phyloP scores from a whole-genome alignment of 176 grass and related monocot genomes.

The Zizania latifolia region DNA sequence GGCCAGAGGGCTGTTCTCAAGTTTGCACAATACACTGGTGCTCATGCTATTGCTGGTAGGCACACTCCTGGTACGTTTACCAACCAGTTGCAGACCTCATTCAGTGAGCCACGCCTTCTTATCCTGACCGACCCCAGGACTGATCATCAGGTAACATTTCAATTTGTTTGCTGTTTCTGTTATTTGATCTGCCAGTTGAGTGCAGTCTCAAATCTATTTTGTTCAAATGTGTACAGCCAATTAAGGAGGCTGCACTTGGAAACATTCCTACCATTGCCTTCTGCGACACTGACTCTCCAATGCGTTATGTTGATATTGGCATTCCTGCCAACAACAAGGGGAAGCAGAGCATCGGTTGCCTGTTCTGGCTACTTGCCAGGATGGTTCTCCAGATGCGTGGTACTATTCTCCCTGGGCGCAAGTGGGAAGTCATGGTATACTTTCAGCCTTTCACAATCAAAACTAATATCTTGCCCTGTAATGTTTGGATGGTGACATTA shows the following conservation, averaged over 20 bases:
- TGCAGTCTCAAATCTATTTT: not conserved
- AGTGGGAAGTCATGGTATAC: constrained; percentile 88
- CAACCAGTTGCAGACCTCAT: constrained; percentile 83
- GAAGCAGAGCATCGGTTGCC: constrained; percentile 82
- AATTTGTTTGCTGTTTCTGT: not conserved
- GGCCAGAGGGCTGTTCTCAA: constrained; percentile 87
- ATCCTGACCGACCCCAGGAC: constrained; percentile 90
- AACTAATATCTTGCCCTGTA: not conserved
- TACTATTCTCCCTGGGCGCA: constrained; percentile 79
- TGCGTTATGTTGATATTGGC: constrained; percentile 90
- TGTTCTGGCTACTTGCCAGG: constrained; percentile 77
- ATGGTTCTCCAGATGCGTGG: constrained; percentile 93
- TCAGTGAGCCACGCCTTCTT: constrained; percentile 90
- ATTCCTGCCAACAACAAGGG: constrained; percentile 98
- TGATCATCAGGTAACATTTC: constrained; percentile 65
- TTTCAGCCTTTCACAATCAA: not conserved
- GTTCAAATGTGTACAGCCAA: constrained; percentile 47
- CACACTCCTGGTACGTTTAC: constrained; percentile 96
- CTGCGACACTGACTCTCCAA: constrained; percentile 89
- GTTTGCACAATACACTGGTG: constrained; percentile 88
- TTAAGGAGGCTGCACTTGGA: constrained; percentile 88
- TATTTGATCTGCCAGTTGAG: not conserved
- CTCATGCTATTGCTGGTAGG: constrained; percentile 81
- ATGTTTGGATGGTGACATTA: not conserved
- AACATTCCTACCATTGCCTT: constrained; percentile 93